Evolutionary conservation across 2,329 filamentous ascomycete species (phyloP), one percentile per base, ranked within the genome.

Genomic region (Nakataea oryzae): DNA sequence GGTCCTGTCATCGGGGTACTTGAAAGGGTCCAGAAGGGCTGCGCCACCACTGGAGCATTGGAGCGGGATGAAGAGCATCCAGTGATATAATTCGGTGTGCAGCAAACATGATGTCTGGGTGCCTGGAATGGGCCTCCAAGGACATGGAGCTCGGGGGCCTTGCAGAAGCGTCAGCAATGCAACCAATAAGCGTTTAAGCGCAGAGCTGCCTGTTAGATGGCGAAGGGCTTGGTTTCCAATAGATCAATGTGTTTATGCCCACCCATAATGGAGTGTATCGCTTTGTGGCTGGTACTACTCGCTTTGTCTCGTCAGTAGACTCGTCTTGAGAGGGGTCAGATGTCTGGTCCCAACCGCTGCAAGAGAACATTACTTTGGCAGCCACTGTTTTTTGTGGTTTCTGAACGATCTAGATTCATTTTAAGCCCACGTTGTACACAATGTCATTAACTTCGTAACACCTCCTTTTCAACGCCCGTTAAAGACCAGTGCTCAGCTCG

Each of bases 401-500:
- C 17, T n/a, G 7, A n/a, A 50, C 17, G 41, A 50, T 50, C 17
- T 50, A n/a, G 41, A n/a, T 50, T 50, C 41, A 50, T 50, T 50
- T 50, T n/a, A 50, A 50, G 9, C 21, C 17, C 17, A 7, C 7
- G 11, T n/a, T 17, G 41, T n/a, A 54, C 17, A 30, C 58, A 60
- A 21, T n/a, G 34, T 60, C 58, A 60, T 60, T 60, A 60, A 60
- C 41, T n/a, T 60, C 58, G 34, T 60, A 12, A 60, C 27, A 50
- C 56, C 8, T 27, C n/a, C 9, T 60, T 60, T 59, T 64, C 59
- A 62, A 54, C 54, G 3, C 55, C 60, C n/a, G 12, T 24, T 29
- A 60, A 27, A n/a, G 13, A 41, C 21, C 41, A 58, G 21, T 59
- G n/a, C 62, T 74, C 74, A 84, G 64, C 82, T 80, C 64, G 86